A percentile compares a stretch with the other conserved stretches of the same genome.
phyloP scores from a whole-genome alignment of 495 filamentous ascomycete species.

The Ramalina intermedia region DNA sequence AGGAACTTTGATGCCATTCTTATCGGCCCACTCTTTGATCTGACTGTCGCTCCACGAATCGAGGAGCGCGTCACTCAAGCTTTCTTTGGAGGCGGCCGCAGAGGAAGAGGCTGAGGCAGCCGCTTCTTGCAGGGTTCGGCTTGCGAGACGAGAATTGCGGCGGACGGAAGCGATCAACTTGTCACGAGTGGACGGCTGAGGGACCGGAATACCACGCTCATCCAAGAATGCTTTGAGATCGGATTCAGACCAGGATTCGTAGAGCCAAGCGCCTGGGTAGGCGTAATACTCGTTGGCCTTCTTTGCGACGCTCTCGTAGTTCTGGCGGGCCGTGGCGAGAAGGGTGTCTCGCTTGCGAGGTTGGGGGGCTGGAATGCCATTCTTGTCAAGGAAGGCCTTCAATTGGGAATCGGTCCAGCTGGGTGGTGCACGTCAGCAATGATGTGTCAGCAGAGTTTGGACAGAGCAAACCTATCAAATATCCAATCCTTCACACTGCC shows the following conservation, averaged over 20 bases:
- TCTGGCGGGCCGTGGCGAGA: constrained; percentile 60
- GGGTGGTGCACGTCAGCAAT: constrained; percentile 13
- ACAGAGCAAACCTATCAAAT: constrained; percentile 54
- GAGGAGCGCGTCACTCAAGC: constrained; percentile 68
- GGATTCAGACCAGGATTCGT: constrained; percentile 70
- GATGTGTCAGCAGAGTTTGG: constrained; percentile 4
- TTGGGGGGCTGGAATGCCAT: constrained; percentile 72
- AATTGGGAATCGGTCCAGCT: constrained; percentile 77
- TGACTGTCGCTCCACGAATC: constrained; percentile 76
- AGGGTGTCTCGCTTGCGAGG: constrained; percentile 75
- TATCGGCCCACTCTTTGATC: constrained; percentile 66
- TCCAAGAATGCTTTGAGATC: constrained; percentile 76
- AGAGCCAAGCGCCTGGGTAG: constrained; percentile 96
- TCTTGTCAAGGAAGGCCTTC: constrained; percentile 81
- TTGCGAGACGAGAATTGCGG: constrained; percentile 73
- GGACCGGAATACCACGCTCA: constrained; percentile 72
- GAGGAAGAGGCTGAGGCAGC: constrained; percentile 46
- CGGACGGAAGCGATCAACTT: constrained; percentile 78
- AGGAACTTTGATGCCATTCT: constrained; percentile 64
- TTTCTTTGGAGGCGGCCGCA: constrained; percentile 52
- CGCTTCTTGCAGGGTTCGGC: constrained; percentile 45
- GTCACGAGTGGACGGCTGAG: constrained; percentile 75
- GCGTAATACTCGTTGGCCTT: constrained; percentile 66
- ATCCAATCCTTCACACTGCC: constrained; percentile 75
- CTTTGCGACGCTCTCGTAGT: constrained; percentile 67